phyloP scores from a whole-genome alignment of 805 yeast species.

The Kazachstania viticola region DNA sequence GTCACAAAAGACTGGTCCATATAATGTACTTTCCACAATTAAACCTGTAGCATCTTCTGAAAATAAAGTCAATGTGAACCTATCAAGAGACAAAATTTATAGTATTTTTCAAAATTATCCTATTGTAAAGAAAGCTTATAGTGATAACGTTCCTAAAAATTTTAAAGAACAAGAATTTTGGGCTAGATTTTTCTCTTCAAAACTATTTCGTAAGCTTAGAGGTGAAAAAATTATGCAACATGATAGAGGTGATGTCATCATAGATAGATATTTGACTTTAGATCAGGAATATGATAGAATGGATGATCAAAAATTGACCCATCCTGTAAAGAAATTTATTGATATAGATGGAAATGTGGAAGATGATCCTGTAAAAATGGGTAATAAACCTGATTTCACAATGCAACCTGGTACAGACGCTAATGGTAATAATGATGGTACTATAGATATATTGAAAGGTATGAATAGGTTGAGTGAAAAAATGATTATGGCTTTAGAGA shows the following conservation, averaged over 20 bases:
- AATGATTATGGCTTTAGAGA: slow-evolving; percentile 51
- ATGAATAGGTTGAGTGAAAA: slow-evolving; percentile 82
- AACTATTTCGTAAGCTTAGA: slow-evolving; percentile 72
- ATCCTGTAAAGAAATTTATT: slow-evolving; percentile 53
- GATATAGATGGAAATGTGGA: slow-evolving; percentile 74
- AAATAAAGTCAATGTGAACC: slow-evolving; percentile 84
- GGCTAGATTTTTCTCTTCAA: slow-evolving; percentile 90
- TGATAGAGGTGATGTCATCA: slow-evolving; percentile 71
- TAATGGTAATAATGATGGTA: slow-evolving; percentile 46
- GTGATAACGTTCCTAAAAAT: slow-evolving; percentile 75
- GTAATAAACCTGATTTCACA: slow-evolving; percentile 80
- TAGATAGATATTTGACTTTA: slow-evolving; percentile 71
- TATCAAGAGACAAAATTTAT: slow-evolving; percentile 80
- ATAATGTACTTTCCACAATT: slow-evolving; percentile 85
- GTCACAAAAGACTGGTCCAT: slow-evolving; percentile 83
- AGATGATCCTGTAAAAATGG: slow-evolving; percentile 64
- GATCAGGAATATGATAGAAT: slow-evolving; percentile 47
- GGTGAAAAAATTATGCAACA: slow-evolving; percentile 74
- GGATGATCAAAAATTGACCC: slow-evolving; percentile 32
- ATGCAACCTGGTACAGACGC: slow-evolving; percentile 50
- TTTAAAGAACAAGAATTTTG: slow-evolving; percentile 87
- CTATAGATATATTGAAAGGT: slow-evolving; percentile 66
- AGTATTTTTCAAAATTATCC: slow-evolving; percentile 93
- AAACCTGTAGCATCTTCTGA: slow-evolving; percentile 89
- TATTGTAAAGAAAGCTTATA: slow-evolving; percentile 75